Conservation (phyloP, 83 land plant species). For the Diphasiastrum complanatum region DNA sequence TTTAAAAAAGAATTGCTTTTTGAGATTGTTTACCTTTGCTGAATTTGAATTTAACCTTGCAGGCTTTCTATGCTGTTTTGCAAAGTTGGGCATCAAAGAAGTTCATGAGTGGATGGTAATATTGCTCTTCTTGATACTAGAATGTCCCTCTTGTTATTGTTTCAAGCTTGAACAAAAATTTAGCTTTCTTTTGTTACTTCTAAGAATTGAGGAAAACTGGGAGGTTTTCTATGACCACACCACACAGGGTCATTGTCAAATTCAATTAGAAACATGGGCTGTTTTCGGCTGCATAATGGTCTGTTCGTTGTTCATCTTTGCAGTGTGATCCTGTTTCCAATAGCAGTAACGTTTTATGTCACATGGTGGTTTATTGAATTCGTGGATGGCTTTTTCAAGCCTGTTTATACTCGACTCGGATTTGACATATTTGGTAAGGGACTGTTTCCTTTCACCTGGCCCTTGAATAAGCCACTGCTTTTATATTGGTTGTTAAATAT, state of each 20-base stretch:
- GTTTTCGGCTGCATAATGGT: too few relatives aligned
- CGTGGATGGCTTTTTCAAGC: conserved; percentile 81
- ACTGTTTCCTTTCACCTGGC: too few relatives aligned
- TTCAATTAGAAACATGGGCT: too few relatives aligned
- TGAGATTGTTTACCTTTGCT: too few relatives aligned
- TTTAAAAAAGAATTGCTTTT: too few relatives aligned
- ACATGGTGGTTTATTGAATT: conserved; percentile 89
- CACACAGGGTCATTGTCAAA: too few relatives aligned
- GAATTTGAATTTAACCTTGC: too few relatives aligned
- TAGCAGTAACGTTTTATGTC: conserved; percentile 75
- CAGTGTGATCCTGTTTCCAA: conserved; percentile 87
- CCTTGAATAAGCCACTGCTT: background rate
- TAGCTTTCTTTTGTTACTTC: background rate
- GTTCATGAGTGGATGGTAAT: conserved; percentile 90
- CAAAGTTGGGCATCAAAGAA: conserved; percentile 90
- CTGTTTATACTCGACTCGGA: conserved; percentile 56
- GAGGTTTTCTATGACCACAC: too few relatives aligned
- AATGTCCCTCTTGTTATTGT: background rate
- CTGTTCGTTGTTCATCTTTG: conserved; percentile 14
- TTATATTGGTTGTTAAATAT: background rate
- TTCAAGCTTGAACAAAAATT: background rate
- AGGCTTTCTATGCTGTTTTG: conserved; percentile 83
- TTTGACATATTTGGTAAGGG: conserved; percentile 63
- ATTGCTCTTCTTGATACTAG: background rate
- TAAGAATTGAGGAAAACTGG: too few relatives aligned